Percentiles rank a stretch among this genome's conserved stretches.
Evolutionary conservation across 2,329 filamentous ascomycete species (phyloP).

Genomic region (Aspergillus proliferans): DNA sequence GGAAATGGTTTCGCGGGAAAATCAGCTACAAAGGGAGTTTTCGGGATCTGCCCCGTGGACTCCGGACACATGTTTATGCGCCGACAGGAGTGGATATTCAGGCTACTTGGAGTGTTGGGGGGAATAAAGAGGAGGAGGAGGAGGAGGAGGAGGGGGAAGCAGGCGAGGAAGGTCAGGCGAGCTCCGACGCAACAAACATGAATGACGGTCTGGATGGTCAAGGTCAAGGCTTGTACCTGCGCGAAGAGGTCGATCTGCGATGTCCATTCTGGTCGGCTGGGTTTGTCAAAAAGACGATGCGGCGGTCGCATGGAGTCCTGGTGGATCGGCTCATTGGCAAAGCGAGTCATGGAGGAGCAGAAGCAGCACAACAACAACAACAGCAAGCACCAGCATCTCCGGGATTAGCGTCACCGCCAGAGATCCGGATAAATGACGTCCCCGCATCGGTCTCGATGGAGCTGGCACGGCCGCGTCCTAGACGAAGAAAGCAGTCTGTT

Average conservation of each 20-base stretch:
- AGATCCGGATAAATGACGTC: neutral
- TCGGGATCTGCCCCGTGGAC: conserved; percentile 62
- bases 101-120: conserved; percentile 70
- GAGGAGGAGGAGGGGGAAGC: conserved; percentile 54
- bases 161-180: conserved; percentile 57
- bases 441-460: neutral
- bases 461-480: neutral
- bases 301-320: conserved; percentile 65
- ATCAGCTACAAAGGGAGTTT: conserved; percentile 77
- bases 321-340: conserved; percentile 58
- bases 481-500: neutral
- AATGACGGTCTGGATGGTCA: neutral
- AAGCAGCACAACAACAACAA: neutral
- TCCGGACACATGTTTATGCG: conserved; percentile 79
- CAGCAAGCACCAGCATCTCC: neutral
- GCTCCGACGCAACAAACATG: conserved; percentile 49
- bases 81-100: conserved; percentile 74
- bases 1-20: conserved; percentile 57
- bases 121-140: conserved; percentile 59
- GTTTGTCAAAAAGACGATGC: conserved; percentile 78
- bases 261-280: conserved; percentile 69
- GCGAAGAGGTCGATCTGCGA: conserved; percentile 78
- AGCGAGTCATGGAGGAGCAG: conserved; percentile 23
- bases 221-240: conserved; percentile 62
- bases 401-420: neutral